Evolutionary conservation across 2,329 filamentous ascomycete genomes (phyloP).

Genomic region (Bretziella fagacearum): DNA sequence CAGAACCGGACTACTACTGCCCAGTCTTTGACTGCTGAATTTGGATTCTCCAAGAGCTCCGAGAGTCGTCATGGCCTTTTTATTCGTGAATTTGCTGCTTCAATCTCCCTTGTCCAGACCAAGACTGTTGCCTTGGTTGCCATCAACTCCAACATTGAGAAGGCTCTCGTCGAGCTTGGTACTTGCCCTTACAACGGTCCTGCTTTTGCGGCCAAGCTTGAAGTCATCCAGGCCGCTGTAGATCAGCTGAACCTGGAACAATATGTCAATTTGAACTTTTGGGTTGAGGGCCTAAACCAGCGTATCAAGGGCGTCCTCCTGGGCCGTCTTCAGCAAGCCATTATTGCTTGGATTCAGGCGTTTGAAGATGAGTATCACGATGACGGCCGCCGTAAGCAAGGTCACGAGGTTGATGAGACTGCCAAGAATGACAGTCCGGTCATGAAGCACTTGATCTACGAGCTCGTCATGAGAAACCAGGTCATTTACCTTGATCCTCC

Average conservation of each 20-base stretch:
- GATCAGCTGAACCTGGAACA: constrained; percentile 95
- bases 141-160: constrained; percentile 68
- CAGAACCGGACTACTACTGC: constrained; percentile 30
- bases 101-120: constrained; percentile 71
- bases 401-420: constrained; percentile 27
- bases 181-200: constrained; percentile 66
- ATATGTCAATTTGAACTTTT: constrained; percentile 80
- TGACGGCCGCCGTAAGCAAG: constrained; percentile 35
- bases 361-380: constrained; percentile 50
- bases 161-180: constrained; percentile 65
- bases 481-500: constrained; percentile 93
- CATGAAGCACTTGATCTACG: constrained; percentile 62
- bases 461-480: constrained; percentile 95
- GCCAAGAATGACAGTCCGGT: constrained; percentile 38
- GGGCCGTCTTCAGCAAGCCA: constrained; percentile 66
- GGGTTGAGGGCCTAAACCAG: constrained; percentile 75
- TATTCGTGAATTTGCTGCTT: constrained; percentile 77
- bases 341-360: constrained; percentile 70
- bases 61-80: constrained; percentile 96
- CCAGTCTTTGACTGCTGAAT: constrained; percentile 29
- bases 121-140: constrained; percentile 67
- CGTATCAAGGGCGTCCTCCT: constrained; percentile 70
- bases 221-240: constrained; percentile 76
- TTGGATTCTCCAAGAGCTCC: constrained; percentile 34
- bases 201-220: constrained; percentile 65